Evolutionary conservation across 352 stramenopile species (phyloP), one percentile per base, ranked within the genome.

Genomic region (Pythium aphanidermatum): DNA sequence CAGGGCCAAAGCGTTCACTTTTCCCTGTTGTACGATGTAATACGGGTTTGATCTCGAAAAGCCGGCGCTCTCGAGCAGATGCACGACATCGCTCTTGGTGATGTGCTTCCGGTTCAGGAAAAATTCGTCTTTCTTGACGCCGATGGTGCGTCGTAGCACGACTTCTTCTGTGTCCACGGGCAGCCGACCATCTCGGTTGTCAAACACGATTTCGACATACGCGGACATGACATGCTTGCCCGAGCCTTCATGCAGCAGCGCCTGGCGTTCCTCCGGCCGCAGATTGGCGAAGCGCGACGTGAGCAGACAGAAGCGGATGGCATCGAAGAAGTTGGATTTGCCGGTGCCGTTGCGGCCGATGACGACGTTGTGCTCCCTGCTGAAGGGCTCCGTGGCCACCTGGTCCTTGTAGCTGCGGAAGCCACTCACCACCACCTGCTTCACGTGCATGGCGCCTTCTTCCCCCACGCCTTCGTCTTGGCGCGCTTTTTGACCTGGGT

Each of bases 1-100:
- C 25, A 98, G 79, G 25, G 95, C 97, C 16, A 99, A 64, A 9
- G 91, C 88, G 53, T 98, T 98, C 17, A 99, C 96, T 55, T 99
- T 99, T 24, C 97, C 97, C 70, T 99, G 97, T 65, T 99, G 94
- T 32, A 99, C 97, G 55, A 99, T 99, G 62, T 99, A 99, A 71
- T 99, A 99, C n/a, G 97, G 97, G 68, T 99, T 99, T 21, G 83
- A 94, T 50, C 97, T 95, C 14, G 93, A 98, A 64, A 99, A 99
- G 12, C 97, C 97, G 1, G 97, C 97, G 33, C 92, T 98, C 65
- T 99, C 97, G 9, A 99, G 78, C 44, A 99, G 66, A 49, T 92
- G 95, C 35, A 96, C 78, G n/a, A 99, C 96, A 65, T 99, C 96
- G 50, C 83, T 96, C 71, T 99, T 98, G 37, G 84, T 96, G 42